These are phyloP conservation scores for Russula vinacea DNA, from an alignment of 768 basidiomycete genomes.

Conservation along the genomic window DNA sequence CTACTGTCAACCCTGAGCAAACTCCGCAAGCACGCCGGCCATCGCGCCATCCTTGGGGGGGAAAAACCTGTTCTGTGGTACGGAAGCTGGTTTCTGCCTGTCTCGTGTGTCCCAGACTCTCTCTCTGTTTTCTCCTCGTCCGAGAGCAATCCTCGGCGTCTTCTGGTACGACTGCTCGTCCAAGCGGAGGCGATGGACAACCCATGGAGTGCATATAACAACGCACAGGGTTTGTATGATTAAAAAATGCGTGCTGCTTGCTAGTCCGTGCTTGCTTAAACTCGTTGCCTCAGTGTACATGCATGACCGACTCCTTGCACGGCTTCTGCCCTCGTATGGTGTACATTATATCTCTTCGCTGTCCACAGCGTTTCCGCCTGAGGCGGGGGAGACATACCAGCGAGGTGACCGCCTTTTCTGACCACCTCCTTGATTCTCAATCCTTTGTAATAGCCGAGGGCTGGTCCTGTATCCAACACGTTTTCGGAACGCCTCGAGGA, in stretches of 20 bases:
- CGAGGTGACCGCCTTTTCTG: conserved; percentile 2
- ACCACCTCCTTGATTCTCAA: background rate
- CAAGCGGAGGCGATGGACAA: conserved; percentile 15
- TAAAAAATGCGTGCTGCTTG: background rate
- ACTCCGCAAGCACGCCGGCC: conserved; percentile 11
- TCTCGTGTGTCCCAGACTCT: conserved; percentile 12
- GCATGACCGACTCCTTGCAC: conserved; percentile 24
- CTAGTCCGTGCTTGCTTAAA: background rate
- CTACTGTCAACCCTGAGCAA: conserved; percentile 12
- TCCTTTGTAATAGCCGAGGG: background rate
- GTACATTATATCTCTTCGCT: conserved; percentile 17
- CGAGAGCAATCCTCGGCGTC: conserved; percentile 1
- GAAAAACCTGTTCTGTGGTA: conserved; percentile 26
- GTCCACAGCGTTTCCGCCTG: background rate
- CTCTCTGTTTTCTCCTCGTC: conserved; percentile 2
- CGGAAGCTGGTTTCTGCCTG: conserved; percentile 25
- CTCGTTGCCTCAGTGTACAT: conserved; percentile 17
- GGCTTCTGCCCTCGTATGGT: conserved; percentile 20
- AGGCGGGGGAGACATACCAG: background rate
- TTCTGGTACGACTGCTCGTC: conserved; percentile 14
- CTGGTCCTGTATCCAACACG: conserved; percentile 18
- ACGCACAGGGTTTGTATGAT: conserved; percentile 25
- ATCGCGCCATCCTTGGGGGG: conserved; percentile 16
- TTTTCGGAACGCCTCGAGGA: conserved; percentile 22
- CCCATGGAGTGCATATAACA: conserved; percentile 28